Percentiles rank a stretch among this genome's conserved stretches.
These are phyloP conservation scores for Actinomortierella wolfii DNA, from an alignment of 371 early-diverging fungal genomes.

Conservation along the genomic window DNA sequence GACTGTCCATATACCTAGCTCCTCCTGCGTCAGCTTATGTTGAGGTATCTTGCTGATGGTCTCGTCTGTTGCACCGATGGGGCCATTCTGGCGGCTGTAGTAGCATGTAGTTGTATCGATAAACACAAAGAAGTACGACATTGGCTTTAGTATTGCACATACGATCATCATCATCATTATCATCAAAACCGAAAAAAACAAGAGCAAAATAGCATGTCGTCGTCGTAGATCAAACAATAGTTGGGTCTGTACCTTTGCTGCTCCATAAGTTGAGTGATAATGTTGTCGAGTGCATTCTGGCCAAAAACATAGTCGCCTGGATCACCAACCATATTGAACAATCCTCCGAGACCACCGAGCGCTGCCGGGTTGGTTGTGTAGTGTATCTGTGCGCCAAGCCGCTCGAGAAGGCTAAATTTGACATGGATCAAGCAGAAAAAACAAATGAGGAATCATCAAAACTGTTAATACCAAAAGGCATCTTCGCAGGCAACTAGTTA, in stretches of 20 bases:
- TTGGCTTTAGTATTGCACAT: neutral
- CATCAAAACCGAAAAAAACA: neutral
- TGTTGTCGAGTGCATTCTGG: slow-evolving; percentile 71
- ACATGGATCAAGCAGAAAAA: too few species aligned
- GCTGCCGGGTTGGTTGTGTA: too few species aligned
- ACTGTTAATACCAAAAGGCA: too few species aligned
- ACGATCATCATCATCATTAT: neutral
- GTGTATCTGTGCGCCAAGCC: too few species aligned
- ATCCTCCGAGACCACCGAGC: neutral
- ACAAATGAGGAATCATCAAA: too few species aligned
- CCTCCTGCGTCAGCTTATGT: slow-evolving; percentile 54
- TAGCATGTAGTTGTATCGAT: neutral
- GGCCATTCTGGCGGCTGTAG: slow-evolving; percentile 57
- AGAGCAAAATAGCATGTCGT: too few species aligned
- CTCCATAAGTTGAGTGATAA: slow-evolving; percentile 82
- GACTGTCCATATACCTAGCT: slow-evolving; percentile 45
- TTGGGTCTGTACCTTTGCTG: slow-evolving; percentile 57
- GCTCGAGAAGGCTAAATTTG: too few species aligned
- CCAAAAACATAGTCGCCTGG: slow-evolving; percentile 70
- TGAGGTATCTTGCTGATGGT: slow-evolving; percentile 58
- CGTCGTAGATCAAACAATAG: too few species aligned
- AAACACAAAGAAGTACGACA: slow-evolving; percentile 2
- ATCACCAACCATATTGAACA: slow-evolving; percentile 48
- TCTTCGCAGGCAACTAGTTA: too few species aligned
- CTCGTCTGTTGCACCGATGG: slow-evolving; percentile 72